phyloP scores from a whole-genome alignment of 2,329 filamentous ascomycete genomes.

The Aureobasidium leucospermi region DNA sequence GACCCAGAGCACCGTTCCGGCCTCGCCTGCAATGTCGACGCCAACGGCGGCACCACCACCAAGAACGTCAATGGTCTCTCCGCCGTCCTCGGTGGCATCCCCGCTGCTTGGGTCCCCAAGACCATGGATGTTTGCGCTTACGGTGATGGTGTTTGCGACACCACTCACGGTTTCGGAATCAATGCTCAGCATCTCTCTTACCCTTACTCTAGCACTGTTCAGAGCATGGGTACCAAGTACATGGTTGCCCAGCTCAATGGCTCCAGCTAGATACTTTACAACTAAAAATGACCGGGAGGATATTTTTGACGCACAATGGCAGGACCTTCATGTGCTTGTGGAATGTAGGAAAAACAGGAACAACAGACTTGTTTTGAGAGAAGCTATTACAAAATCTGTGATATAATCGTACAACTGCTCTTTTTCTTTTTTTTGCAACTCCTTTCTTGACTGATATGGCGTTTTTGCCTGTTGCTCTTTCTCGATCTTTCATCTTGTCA shows the following conservation, averaged over 20 bases:
- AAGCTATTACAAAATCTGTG: no score
- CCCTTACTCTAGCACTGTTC: slow-evolving; percentile 21
- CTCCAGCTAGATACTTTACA: not conserved
- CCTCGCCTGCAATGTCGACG: slow-evolving; percentile 30
- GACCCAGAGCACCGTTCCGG: slow-evolving; percentile 29
- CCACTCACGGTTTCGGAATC: slow-evolving; percentile 27
- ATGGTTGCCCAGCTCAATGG: slow-evolving; percentile 18
- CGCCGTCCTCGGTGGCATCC: slow-evolving; percentile 20
- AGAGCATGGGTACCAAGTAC: slow-evolving; percentile 25
- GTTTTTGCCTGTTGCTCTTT: no score
- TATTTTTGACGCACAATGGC: no score
- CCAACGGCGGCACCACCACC: slow-evolving; percentile 28
- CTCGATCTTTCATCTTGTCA: no score
- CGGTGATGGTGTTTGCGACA: slow-evolving; percentile 33
- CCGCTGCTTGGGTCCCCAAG: slow-evolving; percentile 28
- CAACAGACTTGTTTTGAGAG: no score
- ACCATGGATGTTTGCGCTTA: slow-evolving; percentile 31
- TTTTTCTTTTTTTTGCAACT: no score
- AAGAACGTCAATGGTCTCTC: slow-evolving; percentile 26
- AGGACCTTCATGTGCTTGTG: no score
- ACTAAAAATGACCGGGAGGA: no score
- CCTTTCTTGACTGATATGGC: no score
- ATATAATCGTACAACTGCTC: no score
- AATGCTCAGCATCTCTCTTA: slow-evolving; percentile 28
- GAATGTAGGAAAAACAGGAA: no score